These are phyloP conservation scores for Blumeriella jaapii DNA, from an alignment of 2,329 filamentous ascomycete species.

Conservation along the genomic window DNA sequence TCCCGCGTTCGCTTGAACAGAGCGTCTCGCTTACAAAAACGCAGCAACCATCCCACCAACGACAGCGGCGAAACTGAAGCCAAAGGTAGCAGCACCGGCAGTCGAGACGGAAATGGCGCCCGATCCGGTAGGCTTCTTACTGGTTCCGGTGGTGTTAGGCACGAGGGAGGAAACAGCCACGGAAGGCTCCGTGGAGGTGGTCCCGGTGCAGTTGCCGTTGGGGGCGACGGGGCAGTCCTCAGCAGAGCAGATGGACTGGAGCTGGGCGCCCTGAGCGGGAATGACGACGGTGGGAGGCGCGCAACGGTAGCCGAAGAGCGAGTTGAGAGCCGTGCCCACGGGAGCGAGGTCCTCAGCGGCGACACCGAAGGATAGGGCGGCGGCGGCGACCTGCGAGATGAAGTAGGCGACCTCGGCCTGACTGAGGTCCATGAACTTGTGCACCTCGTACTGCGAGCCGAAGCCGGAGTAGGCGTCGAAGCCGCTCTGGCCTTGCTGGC, in stretches of 20 bases:
- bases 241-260: constrained; percentile 46
- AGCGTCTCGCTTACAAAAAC: constrained; percentile 6
- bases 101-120: constrained; percentile 1
- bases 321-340: constrained; percentile 37
- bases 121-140: background rate
- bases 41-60: constrained; percentile 13
- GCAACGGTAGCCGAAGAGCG: constrained; percentile 40
- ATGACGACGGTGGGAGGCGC: constrained; percentile 31
- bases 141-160: constrained; percentile 1
- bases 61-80: constrained; percentile 14
- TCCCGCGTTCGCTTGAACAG: no score
- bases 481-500: constrained; percentile 39
- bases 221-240: constrained; percentile 36
- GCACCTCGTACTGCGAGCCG: constrained; percentile 39
- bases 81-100: constrained; percentile 8
- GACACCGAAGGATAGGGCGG: constrained; percentile 48
- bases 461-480: constrained; percentile 32
- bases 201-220: constrained; percentile 33
- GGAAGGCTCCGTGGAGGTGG: constrained; percentile 7
- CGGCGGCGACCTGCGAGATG: constrained; percentile 44
- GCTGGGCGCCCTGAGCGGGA: constrained; percentile 33
- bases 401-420: constrained; percentile 44
- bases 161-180: constrained; percentile 2
- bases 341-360: constrained; percentile 37
- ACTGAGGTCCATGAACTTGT: constrained; percentile 47